Evolutionary conservation across 1,284 basidiomycete genomes (phyloP), one percentile per base, ranked within the genome.

Genomic region (Fomitopsis schrenkii): DNA sequence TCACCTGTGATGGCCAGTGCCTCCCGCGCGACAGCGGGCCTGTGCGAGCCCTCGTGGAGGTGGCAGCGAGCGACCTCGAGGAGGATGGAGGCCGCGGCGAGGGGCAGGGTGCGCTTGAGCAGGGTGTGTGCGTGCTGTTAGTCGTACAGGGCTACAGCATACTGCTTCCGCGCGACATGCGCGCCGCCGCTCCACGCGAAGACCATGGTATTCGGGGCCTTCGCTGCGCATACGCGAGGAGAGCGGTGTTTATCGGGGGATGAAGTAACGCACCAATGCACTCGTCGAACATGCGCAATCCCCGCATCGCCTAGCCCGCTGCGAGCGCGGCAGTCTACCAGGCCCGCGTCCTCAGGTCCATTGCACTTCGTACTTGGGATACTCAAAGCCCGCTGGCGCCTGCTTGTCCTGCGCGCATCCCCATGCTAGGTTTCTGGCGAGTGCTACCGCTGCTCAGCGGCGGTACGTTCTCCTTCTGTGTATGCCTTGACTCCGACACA

Each of bases 241-340:
- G 26, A 35, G 26, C 2, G 6, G 14, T 5, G 10, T 9, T 45
- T 14, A 15, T 30, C 22, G 14, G 22, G 28, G 1, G 5, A 33
- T 12, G 35, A 7, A 17, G 15, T 38, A 8, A 57, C 65, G 28
- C n/a, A 67, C 66, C 46, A 17, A 67, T 65, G 22, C 48, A 59
- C 38, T 41, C n/a, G 48, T 28, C 19, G 36, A 54, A 54, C 5
- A 54, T 15, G 12, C 52, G 35, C 7, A 54, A 17, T n/a, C 35
- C 52, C 19, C n/a, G 17, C n/a, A n/a, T 17, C 12, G 35, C 36
- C 35, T 54, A 65, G 58, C 67, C 67, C 5, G 33, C 19, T 9
- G 19, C 52, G 10, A 54, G 17, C 14, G 33, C 35, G 17, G n/a
- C 36, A 3, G 35, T 38, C 3, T 17, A 9, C 50, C 9, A 66